Evolutionary conservation across 192 early-diverging fungal genomes (phyloP), one percentile per base, ranked within the genome.

Genomic region (Gaertneriomyces semiglobifer): DNA sequence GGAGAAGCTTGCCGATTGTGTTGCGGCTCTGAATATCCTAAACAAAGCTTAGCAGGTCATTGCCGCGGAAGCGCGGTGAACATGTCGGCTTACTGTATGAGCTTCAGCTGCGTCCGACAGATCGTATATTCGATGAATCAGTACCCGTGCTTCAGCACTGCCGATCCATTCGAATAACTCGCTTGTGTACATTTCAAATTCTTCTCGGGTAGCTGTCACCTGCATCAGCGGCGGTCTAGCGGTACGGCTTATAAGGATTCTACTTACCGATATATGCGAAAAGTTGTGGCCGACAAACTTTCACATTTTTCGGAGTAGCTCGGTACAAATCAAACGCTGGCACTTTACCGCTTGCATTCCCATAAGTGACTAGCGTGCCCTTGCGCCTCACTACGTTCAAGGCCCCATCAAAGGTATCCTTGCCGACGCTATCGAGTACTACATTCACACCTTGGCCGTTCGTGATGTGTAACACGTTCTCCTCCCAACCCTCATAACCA

Each of bases 401-500:
- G 12, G 88, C 88, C 5, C 76, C 79, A 47, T 89, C 86, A 71
- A 91, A 98, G 0, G 94, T 95, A 4, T 84, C 71, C 65, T 88
- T 89, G n/a, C 95, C 95, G n/a, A 98, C 89, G 41, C 93, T 90
- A 66, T 98, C 95, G 64, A 83, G 91, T 38, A 92, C 91, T 18
- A 81, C 92, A 46, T 92, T 82, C 14, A 89, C 89, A 39, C 73
- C 92, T 52, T 86, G 69, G 42, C 85, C 85, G 44, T 76, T 72
- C 0, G 93, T 92, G 42, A 98, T 83, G 53, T 81, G 74, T 65
- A 81, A 83, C 44, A 98, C 90, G 38, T 86, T 77, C 38, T 79
- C 77, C 0, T 81, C 70, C 2, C 93, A 75, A 51, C 84, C 77
- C 54, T 89, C 85, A 78, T 90, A 94, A 59, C 86, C 74, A 43